A percentile compares a stretch with the other conserved stretches of the same genome.
Conservation (phyloP, 148 eudicot species). For the Spergularia bocconei region DNA sequence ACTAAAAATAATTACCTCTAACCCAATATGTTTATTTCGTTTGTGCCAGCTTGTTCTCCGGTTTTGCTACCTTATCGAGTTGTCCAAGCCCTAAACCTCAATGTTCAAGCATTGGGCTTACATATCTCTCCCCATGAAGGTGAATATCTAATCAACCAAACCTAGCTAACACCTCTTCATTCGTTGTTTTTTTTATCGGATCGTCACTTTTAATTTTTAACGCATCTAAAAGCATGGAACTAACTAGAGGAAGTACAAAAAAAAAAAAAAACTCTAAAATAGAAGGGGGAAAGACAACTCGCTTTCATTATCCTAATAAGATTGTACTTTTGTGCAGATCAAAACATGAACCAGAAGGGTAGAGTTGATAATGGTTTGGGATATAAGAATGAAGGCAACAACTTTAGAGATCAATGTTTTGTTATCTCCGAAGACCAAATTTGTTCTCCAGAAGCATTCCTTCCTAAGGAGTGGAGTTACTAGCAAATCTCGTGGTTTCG, state of each 20-base stretch:
- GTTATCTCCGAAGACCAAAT: slow-evolving; percentile 27
- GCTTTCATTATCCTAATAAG: too few relatives aligned
- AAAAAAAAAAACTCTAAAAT: too few relatives aligned
- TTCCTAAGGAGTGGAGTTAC: slow-evolving; percentile 83
- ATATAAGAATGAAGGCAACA: slow-evolving; percentile 27
- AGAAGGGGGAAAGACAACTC: too few relatives aligned
- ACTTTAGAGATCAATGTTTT: slow-evolving; percentile 23
- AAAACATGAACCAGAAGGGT: slow-evolving; percentile 8
- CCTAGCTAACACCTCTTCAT: neutral
- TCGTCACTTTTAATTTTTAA: too few relatives aligned
- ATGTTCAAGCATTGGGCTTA: slow-evolving; percentile 50
- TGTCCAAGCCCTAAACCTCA: slow-evolving; percentile 63
- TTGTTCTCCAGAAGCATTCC: slow-evolving; percentile 53
- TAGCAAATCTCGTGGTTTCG: slow-evolving; percentile 14
- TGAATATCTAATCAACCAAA: neutral
- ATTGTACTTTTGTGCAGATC: slow-evolving; percentile 26
- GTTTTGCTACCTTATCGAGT: slow-evolving; percentile 73
- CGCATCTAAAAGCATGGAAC: too few relatives aligned
- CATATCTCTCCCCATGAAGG: slow-evolving; percentile 43
- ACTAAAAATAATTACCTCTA: neutral
- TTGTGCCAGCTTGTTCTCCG: slow-evolving; percentile 55
- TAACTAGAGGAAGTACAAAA: too few relatives aligned
- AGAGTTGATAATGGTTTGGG: slow-evolving; percentile 6
- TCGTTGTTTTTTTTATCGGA: too few relatives aligned
- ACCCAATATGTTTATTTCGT: neutral